Base-by-base conservation (phyloP, 768 basidiomycete genomes). In the Phallus indusiatus region DNA sequence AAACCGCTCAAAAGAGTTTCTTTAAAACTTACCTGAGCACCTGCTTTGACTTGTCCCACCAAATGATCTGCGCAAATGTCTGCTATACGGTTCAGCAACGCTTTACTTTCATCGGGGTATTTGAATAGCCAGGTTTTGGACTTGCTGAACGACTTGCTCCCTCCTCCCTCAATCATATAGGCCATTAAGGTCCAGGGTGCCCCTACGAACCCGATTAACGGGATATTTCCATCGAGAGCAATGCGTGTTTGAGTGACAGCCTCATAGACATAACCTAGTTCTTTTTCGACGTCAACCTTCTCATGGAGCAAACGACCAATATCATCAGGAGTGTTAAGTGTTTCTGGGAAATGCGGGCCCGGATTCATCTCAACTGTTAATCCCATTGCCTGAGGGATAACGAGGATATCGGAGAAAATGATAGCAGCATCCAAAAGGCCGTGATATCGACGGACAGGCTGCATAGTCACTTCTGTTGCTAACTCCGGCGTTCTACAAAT, bases 151-250 rank as follows among this genome's bases (percentile, higher is more conserved):
- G 89, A 90, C 73, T 93, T 94, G 71, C 83, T 90, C 9, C 88
- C 88, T 5, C 94, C 95, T 8, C 96, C 96, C 71, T 98, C 96
- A 66, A 96, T 81, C 96, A 99, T 99, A 71, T 98, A 99, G 20
- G 86, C 83, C 74, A 99, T 94, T 55, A 98, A 81, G 3, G 96
- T 99, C 96, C 96, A 98, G 1, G 96, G 96, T 0, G 93, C 94
- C 46, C 95, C 96, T 68, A 85, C 91, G 74, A 99, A 99, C 11
- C 96, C 96, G 65, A 99, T 96, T 59, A 99, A 77, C 12, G 96
- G 95, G 14, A 98, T 94, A 68, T 90, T 81, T 20, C 95, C 96
- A 0, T 83, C 78, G 56, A 98, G 77, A 53, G 78, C 86, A 53
- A 80, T 79, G 60, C 96, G 81, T 8, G 94, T 94, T 66, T 83